phyloP scores from a whole-genome alignment of 2,329 filamentous ascomycete species.

The Leptographium flavum region DNA sequence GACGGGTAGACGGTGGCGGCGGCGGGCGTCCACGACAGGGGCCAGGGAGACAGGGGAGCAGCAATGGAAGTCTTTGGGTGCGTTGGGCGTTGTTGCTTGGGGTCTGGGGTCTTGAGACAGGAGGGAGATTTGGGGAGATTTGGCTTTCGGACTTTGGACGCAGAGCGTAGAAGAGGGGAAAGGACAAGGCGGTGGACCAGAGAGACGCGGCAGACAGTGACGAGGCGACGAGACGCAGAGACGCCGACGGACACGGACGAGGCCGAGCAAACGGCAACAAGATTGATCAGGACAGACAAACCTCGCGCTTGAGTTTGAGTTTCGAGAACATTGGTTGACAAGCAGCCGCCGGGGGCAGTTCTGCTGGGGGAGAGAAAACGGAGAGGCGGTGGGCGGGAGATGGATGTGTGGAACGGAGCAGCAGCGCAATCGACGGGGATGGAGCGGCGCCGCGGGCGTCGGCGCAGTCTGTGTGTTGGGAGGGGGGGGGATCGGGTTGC shows the following conservation, averaged over 20 bases:
- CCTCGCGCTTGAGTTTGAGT: slow-evolving; percentile 16
- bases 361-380: neutral
- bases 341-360: neutral
- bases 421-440: neutral
- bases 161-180: neutral
- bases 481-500: too few relatives aligned
- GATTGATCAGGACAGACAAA: slow-evolving; percentile 6
- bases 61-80: neutral
- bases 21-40: neutral
- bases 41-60: neutral
- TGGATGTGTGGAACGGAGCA: neutral
- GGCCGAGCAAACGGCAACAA: neutral
- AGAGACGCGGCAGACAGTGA: too few relatives aligned
- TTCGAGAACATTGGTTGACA: slow-evolving; percentile 13
- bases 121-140: neutral
- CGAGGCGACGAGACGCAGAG: neutral
- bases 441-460: too few relatives aligned
- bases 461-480: too few relatives aligned
- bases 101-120: neutral
- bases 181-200: neutral
- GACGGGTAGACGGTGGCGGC: neutral
- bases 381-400: neutral
- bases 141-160: neutral
- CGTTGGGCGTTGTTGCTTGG: too few relatives aligned
- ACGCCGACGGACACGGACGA: neutral